Base-by-base conservation (phyloP, 2,329 filamentous ascomycete species). In the Penicillium italicum region DNA sequence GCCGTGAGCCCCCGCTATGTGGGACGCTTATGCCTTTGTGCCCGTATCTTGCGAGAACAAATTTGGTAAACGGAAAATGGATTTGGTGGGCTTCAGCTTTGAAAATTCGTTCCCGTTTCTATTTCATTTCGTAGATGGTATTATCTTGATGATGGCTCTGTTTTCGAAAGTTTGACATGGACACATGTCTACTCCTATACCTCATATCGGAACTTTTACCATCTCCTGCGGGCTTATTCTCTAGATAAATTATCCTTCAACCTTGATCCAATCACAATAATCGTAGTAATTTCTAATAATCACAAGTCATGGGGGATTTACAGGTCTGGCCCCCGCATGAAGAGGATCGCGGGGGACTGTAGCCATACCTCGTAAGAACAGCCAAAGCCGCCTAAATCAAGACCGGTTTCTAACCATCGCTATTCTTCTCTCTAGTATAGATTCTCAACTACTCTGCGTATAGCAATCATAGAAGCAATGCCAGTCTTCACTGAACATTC, bases 401-500 rank as follows among this genome's bases (percentile, higher is more conserved):
- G 16, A 20, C 4, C 6, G 1, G 2, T 24, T 18, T 42, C 42
- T 50, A 42, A 50, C 37, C 33, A 42, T 33, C 16, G 12, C 20
- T 14, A 24, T 8, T 8, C 22, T 26, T 42, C 28, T 33, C 9
- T 22, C 14, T 4, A 31, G 5, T 24, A 5, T 7, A 12, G 1
- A n/a, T 20, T 40, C 5, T 16, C n/a, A 20, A 30, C 11, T 22
- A 4, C 7, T 9, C 20, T 36, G 3, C 28, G 14, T 26, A 3
- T 11, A 31, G 12, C 24, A 31, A 6, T n/a, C n/a, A 33, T 5
- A 40, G 28, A 24, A 12, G 7, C n/a, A 30, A 75, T 75, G 73
- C 72, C 72, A 20, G 69, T 73, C 9, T 75, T 74, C 53, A 66
- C 68, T 24, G 72, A 74, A 53, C 60, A 63, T 55, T 59, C 71